Evolutionary conservation across 306 rosid species (phyloP).

Genomic region (Acmispon strigosus): DNA sequence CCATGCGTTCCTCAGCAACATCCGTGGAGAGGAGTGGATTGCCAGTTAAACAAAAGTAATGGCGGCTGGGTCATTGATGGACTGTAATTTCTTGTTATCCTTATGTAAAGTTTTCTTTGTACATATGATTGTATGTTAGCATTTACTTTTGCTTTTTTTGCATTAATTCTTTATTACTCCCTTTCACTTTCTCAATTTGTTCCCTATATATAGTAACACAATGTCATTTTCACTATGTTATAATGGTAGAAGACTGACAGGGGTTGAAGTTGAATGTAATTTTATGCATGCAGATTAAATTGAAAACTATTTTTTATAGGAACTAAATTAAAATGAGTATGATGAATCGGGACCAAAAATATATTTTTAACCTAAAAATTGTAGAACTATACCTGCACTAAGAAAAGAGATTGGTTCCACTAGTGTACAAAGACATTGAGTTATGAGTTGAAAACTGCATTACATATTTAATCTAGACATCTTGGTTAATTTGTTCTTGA

Average conservation of each 20-base stretch:
- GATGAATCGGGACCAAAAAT: neutral
- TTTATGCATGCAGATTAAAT: too few relatives aligned
- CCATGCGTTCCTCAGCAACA: conserved; percentile 97
- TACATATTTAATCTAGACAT: conserved; percentile 18
- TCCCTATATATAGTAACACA: neutral
- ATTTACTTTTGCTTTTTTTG: neutral
- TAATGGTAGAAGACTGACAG: too few relatives aligned
- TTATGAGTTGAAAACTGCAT: neutral
- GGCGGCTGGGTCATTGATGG: conserved; percentile 88
- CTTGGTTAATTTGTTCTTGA: conserved; percentile 26
- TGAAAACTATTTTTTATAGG: too few relatives aligned
- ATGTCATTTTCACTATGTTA: too few relatives aligned
- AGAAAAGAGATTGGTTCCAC: neutral
- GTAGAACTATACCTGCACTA: neutral
- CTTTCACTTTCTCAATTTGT: neutral
- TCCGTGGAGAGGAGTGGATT: conserved; percentile 94
- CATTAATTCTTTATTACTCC: neutral
- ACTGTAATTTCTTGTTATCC: conserved; percentile 55
- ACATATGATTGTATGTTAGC: conserved; percentile 7
- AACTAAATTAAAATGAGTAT: neutral
- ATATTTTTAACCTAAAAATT: neutral
- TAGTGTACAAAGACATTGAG: neutral
- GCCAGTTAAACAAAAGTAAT: conserved; percentile 55
- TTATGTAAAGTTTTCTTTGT: neutral
- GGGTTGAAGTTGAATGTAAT: too few relatives aligned